Conservation (phyloP, 139 green algal species). For the Dunaliella primolecta region DNA sequence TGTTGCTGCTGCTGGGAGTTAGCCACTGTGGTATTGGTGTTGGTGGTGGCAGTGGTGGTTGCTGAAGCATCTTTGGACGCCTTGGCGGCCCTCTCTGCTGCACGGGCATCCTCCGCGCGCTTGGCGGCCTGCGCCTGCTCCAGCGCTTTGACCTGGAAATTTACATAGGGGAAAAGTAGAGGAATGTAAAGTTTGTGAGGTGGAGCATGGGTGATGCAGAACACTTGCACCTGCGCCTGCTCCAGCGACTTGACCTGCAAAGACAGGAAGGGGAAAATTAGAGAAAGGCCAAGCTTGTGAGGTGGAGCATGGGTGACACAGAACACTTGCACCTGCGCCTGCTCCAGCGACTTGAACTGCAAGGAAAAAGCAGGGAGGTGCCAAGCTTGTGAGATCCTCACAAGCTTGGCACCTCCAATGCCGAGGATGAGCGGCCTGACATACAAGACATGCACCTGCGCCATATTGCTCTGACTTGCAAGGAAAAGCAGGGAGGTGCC, state of each 20-base stretch:
- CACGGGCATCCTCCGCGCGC: conserved; percentile 42
- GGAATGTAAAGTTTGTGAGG: no score
- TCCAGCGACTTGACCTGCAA: conserved; percentile 44
- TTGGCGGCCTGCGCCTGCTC: conserved; percentile 53
- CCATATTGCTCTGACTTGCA: conserved; percentile 60
- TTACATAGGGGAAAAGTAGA: neutral
- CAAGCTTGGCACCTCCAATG: no score
- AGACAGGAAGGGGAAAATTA: neutral
- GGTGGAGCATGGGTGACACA: no score
- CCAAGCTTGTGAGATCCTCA: no score
- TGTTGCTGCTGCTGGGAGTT: no score
- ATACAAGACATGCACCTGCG: no score
- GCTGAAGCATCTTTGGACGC: no score
- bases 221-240: neutral
- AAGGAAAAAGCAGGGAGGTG: neutral
- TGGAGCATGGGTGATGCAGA: no score
- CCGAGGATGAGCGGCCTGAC: no score
- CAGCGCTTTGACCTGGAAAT: conserved; percentile 64
- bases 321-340: neutral
- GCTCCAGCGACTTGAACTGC: conserved; percentile 43
- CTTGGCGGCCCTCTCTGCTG: conserved; percentile 21
- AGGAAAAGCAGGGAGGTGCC: neutral
- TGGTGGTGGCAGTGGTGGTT: no score
- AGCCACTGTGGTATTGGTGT: no score
- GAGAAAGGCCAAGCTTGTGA: no score